These are phyloP conservation scores for Pinus tabuliformis DNA, from an alignment of 75 land plant genomes.

Conservation along the genomic window DNA sequence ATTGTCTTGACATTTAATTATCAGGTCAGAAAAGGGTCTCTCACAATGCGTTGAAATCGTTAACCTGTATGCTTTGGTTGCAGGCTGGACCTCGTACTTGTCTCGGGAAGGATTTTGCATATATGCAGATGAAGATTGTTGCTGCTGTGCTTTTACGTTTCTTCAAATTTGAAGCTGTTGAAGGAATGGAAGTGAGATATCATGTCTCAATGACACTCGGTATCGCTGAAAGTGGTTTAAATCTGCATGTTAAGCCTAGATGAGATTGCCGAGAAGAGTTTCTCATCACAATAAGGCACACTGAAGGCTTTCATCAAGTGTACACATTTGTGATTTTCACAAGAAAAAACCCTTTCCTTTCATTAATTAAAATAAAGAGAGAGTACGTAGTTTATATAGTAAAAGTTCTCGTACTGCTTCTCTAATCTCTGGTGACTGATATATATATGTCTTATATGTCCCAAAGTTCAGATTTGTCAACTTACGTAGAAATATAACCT, in stretches of 20 bases:
- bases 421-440: too few relatives aligned
- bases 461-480: too few relatives aligned
- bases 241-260: background rate
- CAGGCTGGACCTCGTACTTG: conserved; percentile 82
- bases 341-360: too few relatives aligned
- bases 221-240: conserved; percentile 21
- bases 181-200: conserved; percentile 15
- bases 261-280: background rate
- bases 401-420: too few relatives aligned
- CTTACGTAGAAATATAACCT: too few relatives aligned
- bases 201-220: conserved; percentile 24
- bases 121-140: conserved; percentile 68
- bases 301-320: too few relatives aligned
- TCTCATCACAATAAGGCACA: too few relatives aligned
- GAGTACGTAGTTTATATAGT: too few relatives aligned
- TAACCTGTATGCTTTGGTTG: background rate
- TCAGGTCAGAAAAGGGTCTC: too few relatives aligned
- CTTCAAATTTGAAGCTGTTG: conserved; percentile 38
- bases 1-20: background rate
- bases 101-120: conserved; percentile 73
- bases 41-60: background rate
- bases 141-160: conserved; percentile 36
- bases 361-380: too few relatives aligned
- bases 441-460: too few relatives aligned
- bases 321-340: too few relatives aligned